Base-by-base conservation (phyloP, 495 filamentous ascomycete species). In the Thozetella sp. region DNA sequence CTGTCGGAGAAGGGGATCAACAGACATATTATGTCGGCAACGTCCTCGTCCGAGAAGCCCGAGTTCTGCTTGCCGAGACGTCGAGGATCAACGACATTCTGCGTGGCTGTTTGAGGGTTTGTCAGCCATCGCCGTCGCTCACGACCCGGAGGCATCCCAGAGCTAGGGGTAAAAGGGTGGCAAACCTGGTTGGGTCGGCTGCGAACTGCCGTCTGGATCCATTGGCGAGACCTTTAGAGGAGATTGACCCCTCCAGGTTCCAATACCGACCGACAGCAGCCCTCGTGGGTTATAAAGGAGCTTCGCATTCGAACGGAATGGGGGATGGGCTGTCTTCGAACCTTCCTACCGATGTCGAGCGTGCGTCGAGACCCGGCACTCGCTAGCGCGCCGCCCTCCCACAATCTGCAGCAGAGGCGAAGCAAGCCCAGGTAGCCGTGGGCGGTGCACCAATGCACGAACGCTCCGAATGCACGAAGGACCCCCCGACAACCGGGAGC, bases 11-110 rank as follows among this genome's bases (percentile, higher is more conserved):
- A 84, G 1, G 95, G 94, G 58, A 95, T 86, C 2, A 99, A 83
- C 51, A 97, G 88, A 73, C 92, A 96, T 53, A 97, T 84, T 60
- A 97, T 91, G 64, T 97, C 94, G 25, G 90, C 80, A 25, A 93
- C 81, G 65, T 97, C 93, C 59, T 92, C 77, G 45, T 92, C 90
- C 52, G 82, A 88, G 13, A 95, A 83, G 24, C 89, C 90, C 22
- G 93, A 94, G 62, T 86, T 88, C 65, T 90, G 87, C 61, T 87
- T 77, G 17, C 92, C 92, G 56, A 88, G 70, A 20, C 92, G 86
- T 50, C 92, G 85, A 43, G 92, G 91, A 71, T 96, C 94, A 56
- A 90, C 74, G 57, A 88, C 85, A 64, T 84, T 88, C 67, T 98
- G 93, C 1, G 95, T 97, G 48, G 88, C 85, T 82, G 81, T 12